Conservation (phyloP, 2,329 filamentous ascomycete species). For the Clarireedia hainanense region DNA sequence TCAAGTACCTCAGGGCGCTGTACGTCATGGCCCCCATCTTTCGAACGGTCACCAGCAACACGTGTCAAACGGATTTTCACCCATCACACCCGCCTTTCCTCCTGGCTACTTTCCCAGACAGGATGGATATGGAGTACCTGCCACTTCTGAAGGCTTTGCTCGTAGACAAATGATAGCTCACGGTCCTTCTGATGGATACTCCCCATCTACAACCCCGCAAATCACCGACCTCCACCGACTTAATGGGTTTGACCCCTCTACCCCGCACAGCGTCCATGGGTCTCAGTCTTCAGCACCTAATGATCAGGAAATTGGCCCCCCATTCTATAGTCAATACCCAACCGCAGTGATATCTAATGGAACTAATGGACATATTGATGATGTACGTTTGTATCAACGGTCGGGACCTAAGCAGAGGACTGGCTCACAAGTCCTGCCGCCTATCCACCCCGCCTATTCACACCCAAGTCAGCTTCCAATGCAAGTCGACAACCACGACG, state of each 20-base stretch:
- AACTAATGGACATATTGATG: slow-evolving; percentile 30
- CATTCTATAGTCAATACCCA: slow-evolving; percentile 33
- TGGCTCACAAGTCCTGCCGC: slow-evolving; percentile 15
- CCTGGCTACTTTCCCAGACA: slow-evolving; percentile 20
- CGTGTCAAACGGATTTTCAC: slow-evolving; percentile 23
- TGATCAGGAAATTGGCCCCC: slow-evolving; percentile 31
- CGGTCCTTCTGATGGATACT: slow-evolving; percentile 29
- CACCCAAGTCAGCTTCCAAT: slow-evolving; percentile 19
- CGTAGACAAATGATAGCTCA: slow-evolving; percentile 27
- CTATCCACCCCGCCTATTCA: slow-evolving; percentile 12
- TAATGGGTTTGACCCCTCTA: slow-evolving; percentile 41
- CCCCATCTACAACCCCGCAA: slow-evolving; percentile 26
- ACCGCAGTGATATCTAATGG: slow-evolving; percentile 34
- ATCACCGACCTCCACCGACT: slow-evolving; percentile 18
- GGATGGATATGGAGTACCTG: slow-evolving; percentile 18
- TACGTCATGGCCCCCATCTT: slow-evolving; percentile 16
- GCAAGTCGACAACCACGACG: slow-evolving; percentile 29
- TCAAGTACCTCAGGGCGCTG: slow-evolving; percentile 10
- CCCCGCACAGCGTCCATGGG: slow-evolving; percentile 53
- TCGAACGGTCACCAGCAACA: slow-evolving; percentile 23
- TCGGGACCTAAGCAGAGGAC: slow-evolving; percentile 17
- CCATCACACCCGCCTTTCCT: slow-evolving; percentile 21
- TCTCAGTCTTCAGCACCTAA: slow-evolving; percentile 49
- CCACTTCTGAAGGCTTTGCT: slow-evolving; percentile 15
- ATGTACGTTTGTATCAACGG: slow-evolving; percentile 24